These are phyloP conservation scores for Fusarium incarnatum DNA, from an alignment of 2,329 filamentous ascomycete species.

Conservation along the genomic window DNA sequence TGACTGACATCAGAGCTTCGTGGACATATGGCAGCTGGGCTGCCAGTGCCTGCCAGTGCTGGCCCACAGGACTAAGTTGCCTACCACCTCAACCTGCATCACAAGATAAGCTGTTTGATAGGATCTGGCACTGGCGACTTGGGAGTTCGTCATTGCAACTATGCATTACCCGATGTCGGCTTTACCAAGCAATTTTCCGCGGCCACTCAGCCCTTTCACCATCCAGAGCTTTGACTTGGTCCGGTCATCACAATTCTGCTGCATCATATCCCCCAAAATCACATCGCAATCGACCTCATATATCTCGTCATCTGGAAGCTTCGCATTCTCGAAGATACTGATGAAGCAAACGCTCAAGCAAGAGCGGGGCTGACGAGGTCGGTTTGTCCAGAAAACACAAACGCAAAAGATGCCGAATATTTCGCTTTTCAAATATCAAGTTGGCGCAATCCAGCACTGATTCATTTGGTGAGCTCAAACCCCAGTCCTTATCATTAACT, in stretches of 20 bases:
- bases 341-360: neutral
- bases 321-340: neutral
- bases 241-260: neutral
- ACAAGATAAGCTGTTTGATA: neutral
- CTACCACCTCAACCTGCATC: neutral
- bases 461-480: conserved; percentile 4
- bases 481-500: conserved; percentile 33
- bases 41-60: neutral
- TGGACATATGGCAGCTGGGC: neutral
- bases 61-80: neutral
- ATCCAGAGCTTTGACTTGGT: neutral
- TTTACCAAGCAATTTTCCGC: neutral
- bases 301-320: neutral
- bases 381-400: neutral
- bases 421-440: neutral
- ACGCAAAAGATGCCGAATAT: neutral
- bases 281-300: neutral
- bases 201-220: neutral
- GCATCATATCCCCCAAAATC: neutral
- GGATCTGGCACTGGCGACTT: neutral
- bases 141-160: neutral
- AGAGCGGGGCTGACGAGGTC: neutral
- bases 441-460: conserved; percentile 33
- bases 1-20: neutral
- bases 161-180: neutral